phyloP scores from a whole-genome alignment of 306 rosid species.

The Chamaecrista fasciculata region DNA sequence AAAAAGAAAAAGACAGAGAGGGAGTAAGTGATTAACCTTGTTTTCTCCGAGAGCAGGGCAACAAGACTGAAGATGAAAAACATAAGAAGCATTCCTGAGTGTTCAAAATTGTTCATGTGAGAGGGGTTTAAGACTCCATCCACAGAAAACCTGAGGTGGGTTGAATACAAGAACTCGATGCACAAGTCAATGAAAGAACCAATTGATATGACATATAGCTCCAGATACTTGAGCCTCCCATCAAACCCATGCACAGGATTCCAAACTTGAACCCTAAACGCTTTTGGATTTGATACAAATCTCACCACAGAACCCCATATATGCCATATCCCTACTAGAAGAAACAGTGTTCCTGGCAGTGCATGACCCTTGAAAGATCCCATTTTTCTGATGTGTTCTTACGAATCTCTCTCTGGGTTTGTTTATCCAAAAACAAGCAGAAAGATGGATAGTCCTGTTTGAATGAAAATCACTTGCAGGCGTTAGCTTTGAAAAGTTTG shows the following conservation, averaged over 20 bases:
- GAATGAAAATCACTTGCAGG: constrained; percentile 12
- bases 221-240: constrained; percentile 78
- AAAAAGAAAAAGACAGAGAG: background rate
- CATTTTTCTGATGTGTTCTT: constrained; percentile 41
- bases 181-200: constrained; percentile 89
- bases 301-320: constrained; percentile 77
- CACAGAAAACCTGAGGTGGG: constrained; percentile 79
- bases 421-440: background rate
- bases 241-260: constrained; percentile 73
- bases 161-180: constrained; percentile 85
- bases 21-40: constrained; percentile 55
- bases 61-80: constrained; percentile 77
- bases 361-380: constrained; percentile 96
- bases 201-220: constrained; percentile 71
- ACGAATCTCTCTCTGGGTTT: constrained; percentile 10
- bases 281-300: constrained; percentile 48
- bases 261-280: constrained; percentile 68
- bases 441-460: constrained; percentile 23
- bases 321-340: constrained; percentile 89
- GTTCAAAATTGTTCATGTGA: constrained; percentile 95
- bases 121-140: constrained; percentile 73
- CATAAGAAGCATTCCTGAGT: constrained; percentile 96
- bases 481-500: constrained; percentile 20
- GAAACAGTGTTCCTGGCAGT: constrained; percentile 89
- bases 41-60: constrained; percentile 58